These are phyloP conservation scores for Mrakia frigida DNA, from an alignment of 768 basidiomycete genomes.

Conservation along the genomic window DNA sequence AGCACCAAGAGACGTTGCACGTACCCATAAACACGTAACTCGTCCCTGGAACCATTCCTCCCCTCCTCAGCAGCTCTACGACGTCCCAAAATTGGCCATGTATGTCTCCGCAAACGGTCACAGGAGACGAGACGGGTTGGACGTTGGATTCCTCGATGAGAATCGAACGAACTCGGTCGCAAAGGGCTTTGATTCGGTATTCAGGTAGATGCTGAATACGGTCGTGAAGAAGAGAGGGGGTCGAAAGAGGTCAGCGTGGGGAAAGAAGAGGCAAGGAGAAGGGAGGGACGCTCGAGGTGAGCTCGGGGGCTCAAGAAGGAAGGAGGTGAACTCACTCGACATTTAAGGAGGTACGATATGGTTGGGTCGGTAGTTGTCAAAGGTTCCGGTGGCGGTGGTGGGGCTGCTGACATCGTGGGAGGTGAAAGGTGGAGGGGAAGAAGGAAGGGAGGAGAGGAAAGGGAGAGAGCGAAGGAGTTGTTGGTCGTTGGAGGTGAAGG, in stretches of 20 bases:
- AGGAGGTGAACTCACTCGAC: constrained; percentile 14
- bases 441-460: not conserved
- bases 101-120: constrained; percentile 68
- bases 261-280: not conserved
- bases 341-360: constrained; percentile 27
- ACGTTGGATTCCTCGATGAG: constrained; percentile 50
- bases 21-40: constrained; percentile 33
- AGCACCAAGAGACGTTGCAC: not conserved
- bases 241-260: not conserved
- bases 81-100: constrained; percentile 98
- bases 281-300: not conserved
- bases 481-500: not conserved
- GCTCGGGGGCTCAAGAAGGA: not conserved
- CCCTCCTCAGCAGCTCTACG: constrained; percentile 54
- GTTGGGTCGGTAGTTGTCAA: constrained; percentile 19
- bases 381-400: constrained; percentile 9
- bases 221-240: not conserved
- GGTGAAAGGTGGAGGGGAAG: not conserved
- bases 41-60: constrained; percentile 31
- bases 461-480: not conserved
- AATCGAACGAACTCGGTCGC: constrained; percentile 33
- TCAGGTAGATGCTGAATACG: constrained; percentile 26
- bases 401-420: not conserved
- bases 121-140: constrained; percentile 47
- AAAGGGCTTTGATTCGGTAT: constrained; percentile 29